Conservation (phyloP, 1,284 basidiomycete species). For the Agroathelia rolfsii region DNA sequence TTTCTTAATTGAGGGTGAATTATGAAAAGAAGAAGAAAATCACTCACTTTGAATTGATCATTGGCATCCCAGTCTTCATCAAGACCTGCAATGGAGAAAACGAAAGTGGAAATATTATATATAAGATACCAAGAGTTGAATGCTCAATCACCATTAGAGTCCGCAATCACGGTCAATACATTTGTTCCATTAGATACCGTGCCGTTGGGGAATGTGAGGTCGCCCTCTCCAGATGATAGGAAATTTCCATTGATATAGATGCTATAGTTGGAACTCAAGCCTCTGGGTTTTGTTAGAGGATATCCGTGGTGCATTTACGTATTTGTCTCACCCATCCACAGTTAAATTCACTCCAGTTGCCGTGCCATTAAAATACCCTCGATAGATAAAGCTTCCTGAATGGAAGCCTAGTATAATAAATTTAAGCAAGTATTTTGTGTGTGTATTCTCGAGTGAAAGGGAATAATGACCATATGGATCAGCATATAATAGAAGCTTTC, state of each 20-base stretch:
- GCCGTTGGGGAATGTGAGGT: slow-evolving; percentile 17
- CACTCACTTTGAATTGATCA: slow-evolving; percentile 17
- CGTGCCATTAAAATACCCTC: slow-evolving; percentile 32
- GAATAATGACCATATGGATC: not conserved
- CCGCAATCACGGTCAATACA: slow-evolving; percentile 21
- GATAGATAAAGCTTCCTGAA: slow-evolving; percentile 24
- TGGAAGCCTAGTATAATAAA: slow-evolving; percentile 31
- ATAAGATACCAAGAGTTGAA: no score
- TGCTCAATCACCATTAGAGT: slow-evolving; percentile 20
- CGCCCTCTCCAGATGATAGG: slow-evolving; percentile 32
- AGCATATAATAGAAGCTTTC: slow-evolving; percentile 19
- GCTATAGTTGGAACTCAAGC: slow-evolving; percentile 34
- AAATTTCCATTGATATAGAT: slow-evolving; percentile 34
- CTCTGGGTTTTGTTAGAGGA: slow-evolving; percentile 17
- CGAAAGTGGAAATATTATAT: not conserved
- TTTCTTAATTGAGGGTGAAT: slow-evolving; percentile 23
- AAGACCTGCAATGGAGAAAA: slow-evolving; percentile 9
- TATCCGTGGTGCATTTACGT: not conserved
- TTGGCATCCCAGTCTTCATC: slow-evolving; percentile 16
- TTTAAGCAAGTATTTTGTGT: no score
- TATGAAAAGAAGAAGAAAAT: not conserved
- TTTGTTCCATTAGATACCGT: slow-evolving; percentile 24
- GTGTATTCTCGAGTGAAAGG: no score
- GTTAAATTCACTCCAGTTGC: slow-evolving; percentile 30
- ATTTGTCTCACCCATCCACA: slow-evolving; percentile 28